These are phyloP conservation scores for Tetracladium maxilliforme DNA, from an alignment of 2,329 filamentous ascomycete species.

Conservation along the genomic window DNA sequence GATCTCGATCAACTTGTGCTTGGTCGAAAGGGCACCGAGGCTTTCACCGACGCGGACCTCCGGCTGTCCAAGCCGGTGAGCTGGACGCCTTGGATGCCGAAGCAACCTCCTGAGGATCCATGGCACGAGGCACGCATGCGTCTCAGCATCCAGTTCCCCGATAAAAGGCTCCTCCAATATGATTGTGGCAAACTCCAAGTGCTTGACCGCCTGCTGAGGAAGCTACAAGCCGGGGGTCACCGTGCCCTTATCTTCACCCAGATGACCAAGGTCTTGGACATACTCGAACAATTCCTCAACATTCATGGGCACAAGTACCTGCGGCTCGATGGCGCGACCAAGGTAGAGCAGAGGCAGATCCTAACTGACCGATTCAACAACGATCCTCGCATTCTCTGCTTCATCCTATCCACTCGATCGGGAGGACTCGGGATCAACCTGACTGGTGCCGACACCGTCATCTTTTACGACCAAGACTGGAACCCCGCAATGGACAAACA, in stretches of 20 bases:
- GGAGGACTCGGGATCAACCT: constrained; percentile 93
- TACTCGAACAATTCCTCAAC: constrained; percentile 93
- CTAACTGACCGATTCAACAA: constrained; percentile 95
- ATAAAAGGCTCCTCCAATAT: constrained; percentile 90
- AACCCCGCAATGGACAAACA: constrained; percentile 99
- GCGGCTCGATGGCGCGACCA: constrained; percentile 89
- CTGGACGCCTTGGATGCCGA: constrained; percentile 41
- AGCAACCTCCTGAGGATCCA: too few relatives aligned
- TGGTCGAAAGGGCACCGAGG: constrained; percentile 40
- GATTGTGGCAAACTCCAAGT: constrained; percentile 94
- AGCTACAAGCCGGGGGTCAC: constrained; percentile 78
- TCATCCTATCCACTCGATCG: constrained; percentile 89
- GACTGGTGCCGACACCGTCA: constrained; percentile 91
- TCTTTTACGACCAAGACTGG: constrained; percentile 99
- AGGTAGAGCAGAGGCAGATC: constrained; percentile 89
- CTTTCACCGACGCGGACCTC: constrained; percentile 39
- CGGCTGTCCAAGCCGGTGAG: constrained; percentile 39
- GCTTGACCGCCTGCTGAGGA: constrained; percentile 71
- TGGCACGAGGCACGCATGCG: constrained; percentile 92
- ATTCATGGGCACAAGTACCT: constrained; percentile 97
- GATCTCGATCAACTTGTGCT: constrained; percentile 58
- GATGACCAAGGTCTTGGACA: constrained; percentile 97
- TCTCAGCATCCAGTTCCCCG: constrained; percentile 88
- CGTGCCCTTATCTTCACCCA: constrained; percentile 97
- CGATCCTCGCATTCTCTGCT: constrained; percentile 80